Evolutionary conservation across 306 rosid genomes (phyloP).

Genomic region (Pterocarpus santalinus): DNA sequence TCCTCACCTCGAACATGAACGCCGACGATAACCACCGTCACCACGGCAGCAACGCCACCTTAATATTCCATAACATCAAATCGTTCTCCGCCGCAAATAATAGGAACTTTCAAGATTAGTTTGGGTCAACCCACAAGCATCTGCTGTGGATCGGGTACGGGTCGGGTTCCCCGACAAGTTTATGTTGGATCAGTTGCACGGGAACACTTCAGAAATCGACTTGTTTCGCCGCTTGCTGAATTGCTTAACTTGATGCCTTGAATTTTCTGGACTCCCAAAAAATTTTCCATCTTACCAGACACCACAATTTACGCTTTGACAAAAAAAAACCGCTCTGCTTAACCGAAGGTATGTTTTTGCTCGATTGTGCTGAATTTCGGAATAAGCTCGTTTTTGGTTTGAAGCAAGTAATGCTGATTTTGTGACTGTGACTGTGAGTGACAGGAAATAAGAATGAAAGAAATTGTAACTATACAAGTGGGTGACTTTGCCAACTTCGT

Average conservation of each 20-base stretch:
- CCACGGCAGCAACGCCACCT: too few relatives aligned
- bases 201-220: too few relatives aligned
- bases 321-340: constrained; percentile 37
- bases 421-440: not conserved
- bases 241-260: not conserved
- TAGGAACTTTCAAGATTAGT: too few relatives aligned
- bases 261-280: not conserved
- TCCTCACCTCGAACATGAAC: too few relatives aligned
- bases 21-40: too few relatives aligned
- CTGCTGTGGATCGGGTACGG: too few relatives aligned
- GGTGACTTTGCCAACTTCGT: constrained; percentile 86
- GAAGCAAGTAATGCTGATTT: not conserved
- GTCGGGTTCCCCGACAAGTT: too few relatives aligned
- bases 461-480: constrained; percentile 83
- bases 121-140: too few relatives aligned
- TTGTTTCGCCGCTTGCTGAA: too few relatives aligned
- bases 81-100: too few relatives aligned
- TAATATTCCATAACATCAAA: too few relatives aligned
- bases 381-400: not conserved
- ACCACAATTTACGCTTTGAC: constrained; percentile 15
- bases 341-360: not conserved
- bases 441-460: constrained; percentile 65
- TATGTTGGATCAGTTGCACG: too few relatives aligned
- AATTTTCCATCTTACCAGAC: not conserved
- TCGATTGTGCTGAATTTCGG: constrained; percentile 14